Conservation (phyloP, 306 rosid genomes). For the Aeschynomene evenia region DNA sequence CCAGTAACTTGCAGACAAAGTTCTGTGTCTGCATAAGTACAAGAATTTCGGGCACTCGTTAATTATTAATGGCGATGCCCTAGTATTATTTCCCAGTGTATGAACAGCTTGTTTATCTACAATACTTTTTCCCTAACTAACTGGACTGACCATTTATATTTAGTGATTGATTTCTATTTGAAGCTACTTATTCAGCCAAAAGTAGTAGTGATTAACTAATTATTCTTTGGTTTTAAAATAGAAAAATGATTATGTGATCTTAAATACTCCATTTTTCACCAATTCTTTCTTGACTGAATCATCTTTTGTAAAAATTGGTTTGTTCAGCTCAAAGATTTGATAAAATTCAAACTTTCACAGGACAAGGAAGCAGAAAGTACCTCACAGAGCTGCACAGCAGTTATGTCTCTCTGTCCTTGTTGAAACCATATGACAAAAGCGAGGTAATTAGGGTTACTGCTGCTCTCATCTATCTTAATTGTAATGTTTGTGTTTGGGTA, state of each 20-base stretch:
- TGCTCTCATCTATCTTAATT: slow-evolving; percentile 73
- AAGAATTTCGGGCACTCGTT: slow-evolving; percentile 4
- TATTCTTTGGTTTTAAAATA: neutral
- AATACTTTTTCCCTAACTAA: slow-evolving; percentile 15
- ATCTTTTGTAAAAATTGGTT: neutral
- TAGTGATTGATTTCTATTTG: neutral
- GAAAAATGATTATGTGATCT: neutral
- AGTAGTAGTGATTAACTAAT: no score
- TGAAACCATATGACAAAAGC: slow-evolving; percentile 86
- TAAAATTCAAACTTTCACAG: neutral
- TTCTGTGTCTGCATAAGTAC: slow-evolving; percentile 55
- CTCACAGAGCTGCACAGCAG: slow-evolving; percentile 92
- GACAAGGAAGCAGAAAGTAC: slow-evolving; percentile 39
- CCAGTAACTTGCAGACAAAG: slow-evolving; percentile 71
- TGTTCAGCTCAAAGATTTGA: neutral
- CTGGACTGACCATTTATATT: neutral
- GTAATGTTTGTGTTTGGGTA: slow-evolving; percentile 78
- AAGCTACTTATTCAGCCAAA: neutral
- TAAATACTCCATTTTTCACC: neutral
- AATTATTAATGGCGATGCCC: neutral
- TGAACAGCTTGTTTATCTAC: neutral
- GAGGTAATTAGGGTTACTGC: slow-evolving; percentile 67
- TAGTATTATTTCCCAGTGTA: neutral
- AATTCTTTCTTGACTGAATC: neutral
- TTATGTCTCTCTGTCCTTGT: slow-evolving; percentile 83